Percentiles rank a stretch among this genome's conserved stretches.
phyloP scores from a whole-genome alignment of 2,329 filamentous ascomycete species.

The Paracamarosporium sp. region DNA sequence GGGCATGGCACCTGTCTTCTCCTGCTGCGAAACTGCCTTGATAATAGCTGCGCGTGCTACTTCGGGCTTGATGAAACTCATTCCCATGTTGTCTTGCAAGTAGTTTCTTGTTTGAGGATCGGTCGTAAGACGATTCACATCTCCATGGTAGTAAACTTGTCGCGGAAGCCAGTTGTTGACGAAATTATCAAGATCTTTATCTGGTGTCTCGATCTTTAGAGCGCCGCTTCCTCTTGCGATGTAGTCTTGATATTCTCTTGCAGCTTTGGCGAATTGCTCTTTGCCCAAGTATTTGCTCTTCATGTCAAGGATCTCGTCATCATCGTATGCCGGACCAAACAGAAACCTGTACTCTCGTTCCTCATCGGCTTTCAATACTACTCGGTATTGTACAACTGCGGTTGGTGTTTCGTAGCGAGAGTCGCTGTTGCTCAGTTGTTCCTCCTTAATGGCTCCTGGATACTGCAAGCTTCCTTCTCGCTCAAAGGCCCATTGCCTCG shows the following conservation, averaged over 20 bases:
- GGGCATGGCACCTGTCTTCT: slow-evolving; percentile 63
- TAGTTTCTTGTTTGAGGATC: slow-evolving; percentile 67
- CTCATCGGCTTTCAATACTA: slow-evolving; percentile 49
- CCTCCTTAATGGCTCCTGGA: slow-evolving; percentile 53
- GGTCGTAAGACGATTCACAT: slow-evolving; percentile 65
- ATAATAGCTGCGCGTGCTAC: slow-evolving; percentile 59
- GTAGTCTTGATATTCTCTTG: slow-evolving; percentile 58
- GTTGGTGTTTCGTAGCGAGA: slow-evolving; percentile 64
- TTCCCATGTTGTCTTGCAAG: slow-evolving; percentile 67
- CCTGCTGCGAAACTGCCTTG: slow-evolving; percentile 61
- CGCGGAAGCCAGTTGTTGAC: slow-evolving; percentile 67
- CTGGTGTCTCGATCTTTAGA: slow-evolving; percentile 61
- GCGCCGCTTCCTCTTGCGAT: slow-evolving; percentile 60
- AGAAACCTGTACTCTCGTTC: slow-evolving; percentile 60
- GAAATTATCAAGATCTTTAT: slow-evolving; percentile 63
- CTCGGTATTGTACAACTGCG: slow-evolving; percentile 61
- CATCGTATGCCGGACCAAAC: slow-evolving; percentile 62
- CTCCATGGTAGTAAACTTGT: slow-evolving; percentile 65
- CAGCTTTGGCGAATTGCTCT: slow-evolving; percentile 55
- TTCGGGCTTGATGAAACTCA: slow-evolving; percentile 62
- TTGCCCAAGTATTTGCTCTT: slow-evolving; percentile 58
- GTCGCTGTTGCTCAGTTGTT: slow-evolving; percentile 54
- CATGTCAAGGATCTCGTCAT: slow-evolving; percentile 57
- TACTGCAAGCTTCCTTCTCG: slow-evolving; percentile 63
- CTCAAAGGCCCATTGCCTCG: slow-evolving; percentile 60